Base-by-base conservation (phyloP, 371 early-diverging fungal species). In the Mortierella sp. region DNA sequence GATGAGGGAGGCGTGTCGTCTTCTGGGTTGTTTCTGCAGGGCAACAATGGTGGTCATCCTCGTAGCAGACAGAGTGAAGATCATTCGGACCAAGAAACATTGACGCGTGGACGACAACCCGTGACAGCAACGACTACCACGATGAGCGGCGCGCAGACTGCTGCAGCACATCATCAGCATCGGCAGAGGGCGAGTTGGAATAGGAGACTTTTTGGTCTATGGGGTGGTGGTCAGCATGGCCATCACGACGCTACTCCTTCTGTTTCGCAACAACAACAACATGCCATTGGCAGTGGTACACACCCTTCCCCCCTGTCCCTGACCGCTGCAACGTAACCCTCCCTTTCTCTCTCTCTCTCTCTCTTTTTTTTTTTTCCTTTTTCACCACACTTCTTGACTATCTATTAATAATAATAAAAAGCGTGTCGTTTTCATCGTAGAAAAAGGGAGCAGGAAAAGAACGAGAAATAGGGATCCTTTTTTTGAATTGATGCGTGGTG, bases 161-260 rank as follows among this genome's bases (percentile, higher is more conserved):
- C 5, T 31, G 31, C 44, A 58, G 11, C 29, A 58, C 47, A 44
- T 34, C 43, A 61, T 0, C 61, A 34, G 26, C 68, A 68, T 29
- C 68, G 68, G 52, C 64, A 64, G 43, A 39, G 68, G 43, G 39
- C 40, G 29, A 53, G 58, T n/a, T 66, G 74, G 74, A 67, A 68
- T 11, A 34, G 68, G n/a, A 34, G 50, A 19, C n/a, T 68, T 7
- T 61, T 74, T 52, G 69, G 52, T 34, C 47, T 73, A 19, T 63
- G 41, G 70, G 39, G 53, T 44, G 48, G 43, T 65, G 43, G 45
- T 52, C 74, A 74, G 29, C 67, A 66, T 34, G 64, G 39, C 19
- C 74, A 61, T 9, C 75, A 50, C 10, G 55, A 55, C 19, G 13
- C 55, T 16, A 31, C 55, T 31, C 9, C 55, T 14, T 55, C 34